phyloP scores from a whole-genome alignment of 306 rosid species.

The Amphicarpaea edgeworthii region DNA sequence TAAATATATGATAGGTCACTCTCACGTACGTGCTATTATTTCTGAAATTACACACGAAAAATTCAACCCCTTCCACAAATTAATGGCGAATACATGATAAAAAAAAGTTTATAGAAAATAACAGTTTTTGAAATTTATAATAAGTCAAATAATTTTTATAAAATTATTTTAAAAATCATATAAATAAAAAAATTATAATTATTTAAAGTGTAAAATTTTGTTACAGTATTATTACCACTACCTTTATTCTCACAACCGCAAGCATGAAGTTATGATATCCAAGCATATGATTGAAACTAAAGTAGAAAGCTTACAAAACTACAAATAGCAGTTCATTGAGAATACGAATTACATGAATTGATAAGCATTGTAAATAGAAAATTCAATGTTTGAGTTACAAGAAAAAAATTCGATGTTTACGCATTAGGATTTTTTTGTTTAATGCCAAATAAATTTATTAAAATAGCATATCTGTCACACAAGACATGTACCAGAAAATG shows the following conservation, averaged over 20 bases:
- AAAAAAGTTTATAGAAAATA: too few species aligned
- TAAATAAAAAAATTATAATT: too few species aligned
- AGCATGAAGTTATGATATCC: constrained; percentile 4
- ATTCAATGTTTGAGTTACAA: constrained; percentile 15
- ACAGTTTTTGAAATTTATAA: too few species aligned
- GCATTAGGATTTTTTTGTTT: too few species aligned
- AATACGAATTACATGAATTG: neutral
- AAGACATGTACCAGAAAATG: too few species aligned
- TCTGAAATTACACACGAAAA: constrained; percentile 32
- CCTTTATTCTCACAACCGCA: constrained; percentile 31
- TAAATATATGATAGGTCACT: constrained; percentile 46
- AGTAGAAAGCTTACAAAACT: constrained; percentile 13
- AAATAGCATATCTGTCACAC: too few species aligned
- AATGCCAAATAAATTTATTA: too few species aligned
- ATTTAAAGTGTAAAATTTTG: too few species aligned
- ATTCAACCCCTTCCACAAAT: constrained; percentile 33
- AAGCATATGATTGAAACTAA: constrained; percentile 21
- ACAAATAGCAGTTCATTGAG: constrained; percentile 15
- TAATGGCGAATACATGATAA: constrained; percentile 34
- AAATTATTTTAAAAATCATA: too few species aligned
- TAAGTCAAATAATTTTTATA: too few species aligned
- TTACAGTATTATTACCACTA: too few species aligned
- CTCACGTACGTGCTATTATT: constrained; percentile 45
- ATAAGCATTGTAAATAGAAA: neutral
- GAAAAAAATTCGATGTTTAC: neutral